Evolutionary conservation across 2,329 filamentous ascomycete genomes (phyloP), one percentile per base, ranked within the genome.

Genomic region (Calonectria multiphialidica): DNA sequence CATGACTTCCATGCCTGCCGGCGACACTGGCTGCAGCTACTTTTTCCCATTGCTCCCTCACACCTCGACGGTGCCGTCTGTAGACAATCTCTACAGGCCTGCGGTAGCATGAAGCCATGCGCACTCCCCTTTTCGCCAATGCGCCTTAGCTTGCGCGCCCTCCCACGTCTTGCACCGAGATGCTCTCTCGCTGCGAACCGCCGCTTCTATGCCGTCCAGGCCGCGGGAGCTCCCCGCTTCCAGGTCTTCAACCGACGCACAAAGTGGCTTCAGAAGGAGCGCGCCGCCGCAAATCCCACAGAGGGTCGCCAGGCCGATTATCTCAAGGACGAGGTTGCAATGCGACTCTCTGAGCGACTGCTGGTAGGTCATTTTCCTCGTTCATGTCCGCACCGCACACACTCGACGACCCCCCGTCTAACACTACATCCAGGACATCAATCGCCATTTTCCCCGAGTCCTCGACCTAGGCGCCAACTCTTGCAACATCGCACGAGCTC

Each of bases 391-490:
- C 50, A 30, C 6, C 13, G 42, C 21, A 40, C 25, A 28, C 16
- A 44, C 15, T 23, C n/a, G n/a, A 25, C 5, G 15, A 6, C 40
- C 23, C 30, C 18, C 44, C 40, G 70, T 76, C 79, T 12, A 63
- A 79, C 71, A n/a, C 53, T 10, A 55, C 33, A 49, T 18, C 15
- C 75, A 96, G 94, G 96, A 98, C 82, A 97, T 99, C 86, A 98
- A 98, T 79, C 94, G 97, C 37, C 88, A 92, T 69, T 98, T 98
- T 79, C 91, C 93, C 53, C 89, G 91, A 76, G 95, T 95, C 28
- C 93, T 99, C 72, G 97, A 99, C 83, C 92, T 98, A 37, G 97
- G 97, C 74, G 96, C 97, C 74, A 98, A 98, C 83, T 95, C 96
- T 73, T 98, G 96, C 89, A 98, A 98, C 84, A 92, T 99, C 73